Conservation (phyloP, 1,139 yeast species). For the Lodderomyces metapsilosis region DNA sequence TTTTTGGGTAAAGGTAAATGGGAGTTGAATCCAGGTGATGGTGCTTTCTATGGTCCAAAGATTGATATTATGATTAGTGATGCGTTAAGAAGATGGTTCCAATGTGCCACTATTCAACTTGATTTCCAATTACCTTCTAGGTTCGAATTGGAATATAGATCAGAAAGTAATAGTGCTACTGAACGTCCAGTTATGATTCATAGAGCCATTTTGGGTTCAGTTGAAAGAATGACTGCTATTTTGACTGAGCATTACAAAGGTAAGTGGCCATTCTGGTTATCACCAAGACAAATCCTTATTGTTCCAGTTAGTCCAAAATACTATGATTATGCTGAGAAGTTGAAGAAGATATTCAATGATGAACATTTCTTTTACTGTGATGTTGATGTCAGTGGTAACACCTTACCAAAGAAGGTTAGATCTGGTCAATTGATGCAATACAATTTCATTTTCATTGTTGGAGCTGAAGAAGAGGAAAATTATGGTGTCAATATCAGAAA, state of each 20-base stretch:
- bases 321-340: conserved; percentile 81
- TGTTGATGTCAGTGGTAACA: conserved; percentile 89
- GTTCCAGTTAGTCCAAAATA: conserved; percentile 95
- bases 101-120: conserved; percentile 96
- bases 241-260: conserved; percentile 97
- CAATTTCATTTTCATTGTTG: conserved; percentile 93
- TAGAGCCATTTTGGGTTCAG: conserved; percentile 96
- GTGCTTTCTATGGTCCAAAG: conserved; percentile 99
- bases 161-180: conserved; percentile 55
- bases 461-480: conserved; percentile 83
- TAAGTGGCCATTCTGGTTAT: conserved; percentile 99
- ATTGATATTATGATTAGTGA: conserved; percentile 92
- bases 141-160: conserved; percentile 83
- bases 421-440: conserved; percentile 90
- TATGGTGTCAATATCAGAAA: conserved; percentile 86
- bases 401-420: conserved; percentile 95
- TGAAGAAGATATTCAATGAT: conserved; percentile 63
- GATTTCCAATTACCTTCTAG: conserved; percentile 96
- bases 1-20: conserved; percentile 75
- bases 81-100: conserved; percentile 91
- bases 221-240: conserved; percentile 97
- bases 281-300: conserved; percentile 93
- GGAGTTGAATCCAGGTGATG: conserved; percentile 94
- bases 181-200: conserved; percentile 95
- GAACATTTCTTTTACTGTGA: conserved; percentile 82